Evolutionary conservation across 2,329 filamentous ascomycete genomes (phyloP).

Genomic region (Aspergillus sp.): DNA sequence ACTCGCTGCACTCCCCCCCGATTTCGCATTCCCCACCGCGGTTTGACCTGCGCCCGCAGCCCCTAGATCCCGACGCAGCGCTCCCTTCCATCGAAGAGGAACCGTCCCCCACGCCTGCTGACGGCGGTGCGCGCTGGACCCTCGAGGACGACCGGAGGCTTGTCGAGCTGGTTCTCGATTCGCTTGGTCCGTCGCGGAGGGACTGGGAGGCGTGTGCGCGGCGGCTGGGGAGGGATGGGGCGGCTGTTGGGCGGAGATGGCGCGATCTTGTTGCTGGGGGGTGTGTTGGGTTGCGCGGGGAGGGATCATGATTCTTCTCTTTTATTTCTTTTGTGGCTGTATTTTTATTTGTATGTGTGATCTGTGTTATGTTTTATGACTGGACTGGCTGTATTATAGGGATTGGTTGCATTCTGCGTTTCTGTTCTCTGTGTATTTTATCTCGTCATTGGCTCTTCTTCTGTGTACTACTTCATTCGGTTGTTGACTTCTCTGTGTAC

Average conservation of each 20-base stretch:
- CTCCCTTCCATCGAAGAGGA: conserved; percentile 28
- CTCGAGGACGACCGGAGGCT: conserved; percentile 34
- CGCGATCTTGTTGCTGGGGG: conserved; percentile 34
- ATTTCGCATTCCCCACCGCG: conserved; percentile 24
- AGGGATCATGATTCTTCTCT: conserved; percentile 11
- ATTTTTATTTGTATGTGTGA: conserved; percentile 2
- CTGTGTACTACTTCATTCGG: too few species aligned
- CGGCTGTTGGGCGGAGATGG: conserved; percentile 35
- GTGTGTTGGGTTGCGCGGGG: conserved; percentile 31
- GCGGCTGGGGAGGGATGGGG: conserved; percentile 31
- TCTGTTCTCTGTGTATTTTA: too few species aligned
- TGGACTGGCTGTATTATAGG: too few species aligned
- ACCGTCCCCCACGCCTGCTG: conserved; percentile 6
- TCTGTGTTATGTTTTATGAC: too few species aligned
- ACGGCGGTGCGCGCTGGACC: too few species aligned
- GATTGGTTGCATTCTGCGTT: too few species aligned
- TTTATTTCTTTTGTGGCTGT: conserved; percentile 1
- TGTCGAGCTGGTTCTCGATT: conserved; percentile 36
- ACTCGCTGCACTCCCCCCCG: conserved; percentile 29
- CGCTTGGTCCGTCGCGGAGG: conserved; percentile 32
- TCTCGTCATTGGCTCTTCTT: too few species aligned
- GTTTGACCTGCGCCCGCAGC: conserved; percentile 10
- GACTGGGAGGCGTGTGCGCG: conserved; percentile 40
- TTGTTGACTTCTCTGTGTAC: too few species aligned
- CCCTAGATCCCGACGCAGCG: conserved; percentile 22